These are phyloP conservation scores for Heteromeles arbutifolia DNA, from an alignment of 306 rosid genomes.

Conservation along the genomic window DNA sequence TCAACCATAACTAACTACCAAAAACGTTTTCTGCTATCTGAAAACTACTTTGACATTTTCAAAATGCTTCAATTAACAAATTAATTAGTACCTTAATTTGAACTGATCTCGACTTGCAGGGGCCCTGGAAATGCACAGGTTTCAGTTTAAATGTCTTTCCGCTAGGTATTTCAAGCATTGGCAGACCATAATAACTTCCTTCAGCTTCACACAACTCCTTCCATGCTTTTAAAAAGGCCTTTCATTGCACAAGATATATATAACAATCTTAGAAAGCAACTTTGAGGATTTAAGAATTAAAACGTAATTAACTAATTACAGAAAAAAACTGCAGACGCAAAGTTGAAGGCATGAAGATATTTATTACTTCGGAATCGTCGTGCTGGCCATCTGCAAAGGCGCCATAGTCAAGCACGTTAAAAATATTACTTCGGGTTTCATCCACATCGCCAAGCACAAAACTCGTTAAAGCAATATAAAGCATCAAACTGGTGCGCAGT, in stretches of 20 bases:
- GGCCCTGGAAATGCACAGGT: background rate
- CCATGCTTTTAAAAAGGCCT: background rate
- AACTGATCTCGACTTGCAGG: background rate
- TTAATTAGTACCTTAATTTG: background rate
- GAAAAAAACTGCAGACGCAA: background rate
- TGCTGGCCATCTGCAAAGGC: conserved; percentile 30
- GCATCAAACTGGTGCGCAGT: background rate
- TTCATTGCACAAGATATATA: background rate
- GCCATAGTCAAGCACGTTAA: conserved; percentile 27
- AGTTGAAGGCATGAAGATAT: background rate
- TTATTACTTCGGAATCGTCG: conserved; percentile 17
- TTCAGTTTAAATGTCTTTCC: background rate
- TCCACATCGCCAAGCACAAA: background rate
- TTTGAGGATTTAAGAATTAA: too few relatives aligned
- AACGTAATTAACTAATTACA: background rate
- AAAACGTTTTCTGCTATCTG: background rate
- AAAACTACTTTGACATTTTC: too few relatives aligned
- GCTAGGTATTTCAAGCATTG: background rate
- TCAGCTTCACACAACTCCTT: background rate
- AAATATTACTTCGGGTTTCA: background rate
- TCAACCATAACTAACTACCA: background rate
- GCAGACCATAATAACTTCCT: background rate
- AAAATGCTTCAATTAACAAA: too few relatives aligned
- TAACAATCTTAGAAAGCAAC: background rate
- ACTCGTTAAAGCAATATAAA: background rate